These are phyloP conservation scores for Panicum miliaceum DNA, from an alignment of 176 grass and related monocot genomes.

Conservation along the genomic window DNA sequence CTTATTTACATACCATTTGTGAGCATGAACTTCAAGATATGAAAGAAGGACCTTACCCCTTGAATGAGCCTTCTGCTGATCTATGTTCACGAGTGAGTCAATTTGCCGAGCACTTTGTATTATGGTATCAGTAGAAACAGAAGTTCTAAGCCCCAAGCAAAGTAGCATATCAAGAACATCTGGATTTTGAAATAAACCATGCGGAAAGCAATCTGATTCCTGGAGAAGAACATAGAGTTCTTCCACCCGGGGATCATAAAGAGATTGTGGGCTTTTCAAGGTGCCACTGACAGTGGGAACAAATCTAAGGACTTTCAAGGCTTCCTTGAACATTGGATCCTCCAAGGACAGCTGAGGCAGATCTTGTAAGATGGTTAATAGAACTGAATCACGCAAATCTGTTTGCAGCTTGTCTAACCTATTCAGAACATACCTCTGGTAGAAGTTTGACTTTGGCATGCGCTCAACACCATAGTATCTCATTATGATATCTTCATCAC, in stretches of 20 bases:
- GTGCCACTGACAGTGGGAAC: slow-evolving; percentile 69
- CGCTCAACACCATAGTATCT: slow-evolving; percentile 79
- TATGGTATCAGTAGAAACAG: slow-evolving; percentile 72
- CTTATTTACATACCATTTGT: slow-evolving; percentile 76
- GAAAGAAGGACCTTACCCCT: slow-evolving; percentile 90
- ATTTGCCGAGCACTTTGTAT: slow-evolving; percentile 87
- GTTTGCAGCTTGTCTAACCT: slow-evolving; percentile 69
- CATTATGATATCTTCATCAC: slow-evolving; percentile 82
- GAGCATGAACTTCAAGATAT: slow-evolving; percentile 90
- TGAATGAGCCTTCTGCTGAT: slow-evolving; percentile 89
- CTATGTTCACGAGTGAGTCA: slow-evolving; percentile 81
- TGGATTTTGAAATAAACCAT: slow-evolving; percentile 72
- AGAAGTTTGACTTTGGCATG: slow-evolving; percentile 80
- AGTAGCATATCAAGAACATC: slow-evolving; percentile 94
- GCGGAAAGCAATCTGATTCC: slow-evolving; percentile 88
- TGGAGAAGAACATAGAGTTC: slow-evolving; percentile 93
- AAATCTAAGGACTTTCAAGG: slow-evolving; percentile 77
- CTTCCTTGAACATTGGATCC: slow-evolving; percentile 83
- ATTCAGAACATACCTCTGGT: slow-evolving; percentile 72
- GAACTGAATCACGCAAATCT: slow-evolving; percentile 73
- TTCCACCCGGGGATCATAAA: slow-evolving; percentile 96
- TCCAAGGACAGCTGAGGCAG: slow-evolving; percentile 86
- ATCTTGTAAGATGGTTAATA: slow-evolving; percentile 86
- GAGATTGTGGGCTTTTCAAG: slow-evolving; percentile 83
- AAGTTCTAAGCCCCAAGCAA: slow-evolving; percentile 79